Percentiles rank a stretch among this genome's conserved stretches.
These are phyloP conservation scores for Aquanectria penicillioides DNA, from an alignment of 2,329 filamentous ascomycete species.

Conservation along the genomic window DNA sequence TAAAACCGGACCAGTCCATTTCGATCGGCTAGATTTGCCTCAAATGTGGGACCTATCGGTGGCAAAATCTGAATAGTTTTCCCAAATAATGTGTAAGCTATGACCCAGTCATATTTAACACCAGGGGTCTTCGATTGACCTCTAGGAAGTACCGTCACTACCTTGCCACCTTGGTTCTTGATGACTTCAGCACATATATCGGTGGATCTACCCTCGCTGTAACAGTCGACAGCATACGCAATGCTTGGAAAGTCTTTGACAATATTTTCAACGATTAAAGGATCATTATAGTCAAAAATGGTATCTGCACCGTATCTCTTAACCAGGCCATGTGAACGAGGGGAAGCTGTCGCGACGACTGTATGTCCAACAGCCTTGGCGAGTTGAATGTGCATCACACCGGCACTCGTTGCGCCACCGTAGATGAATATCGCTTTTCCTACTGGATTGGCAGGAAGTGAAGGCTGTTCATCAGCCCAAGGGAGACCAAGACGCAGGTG, in stretches of 20 bases:
- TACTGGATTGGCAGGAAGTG: neutral
- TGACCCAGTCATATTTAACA: slow-evolving; percentile 34
- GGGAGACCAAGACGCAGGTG: slow-evolving; percentile 37
- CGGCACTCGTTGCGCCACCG: slow-evolving; percentile 60
- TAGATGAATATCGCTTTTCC: slow-evolving; percentile 51
- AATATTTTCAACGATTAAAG: slow-evolving; percentile 26
- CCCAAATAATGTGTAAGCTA: slow-evolving; percentile 39
- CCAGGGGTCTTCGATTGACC: slow-evolving; percentile 29
- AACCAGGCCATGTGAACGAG: slow-evolving; percentile 52
- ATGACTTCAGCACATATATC: slow-evolving; percentile 40
- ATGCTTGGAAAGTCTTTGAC: slow-evolving; percentile 36
- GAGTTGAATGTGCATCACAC: slow-evolving; percentile 57
- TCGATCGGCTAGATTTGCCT: slow-evolving; percentile 39
- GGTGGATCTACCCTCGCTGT: slow-evolving; percentile 42
- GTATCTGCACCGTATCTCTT: slow-evolving; percentile 54
- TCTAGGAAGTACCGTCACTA: slow-evolving; percentile 39
- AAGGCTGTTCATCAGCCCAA: slow-evolving; percentile 12
- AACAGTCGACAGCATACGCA: slow-evolving; percentile 42
- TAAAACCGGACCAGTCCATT: slow-evolving; percentile 37
- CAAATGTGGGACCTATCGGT: slow-evolving; percentile 41
- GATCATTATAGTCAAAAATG: slow-evolving; percentile 53
- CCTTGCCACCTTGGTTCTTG: slow-evolving; percentile 39
- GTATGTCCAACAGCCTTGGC: slow-evolving; percentile 54
- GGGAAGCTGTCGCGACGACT: slow-evolving; percentile 54
- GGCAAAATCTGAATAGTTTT: slow-evolving; percentile 37